Evolutionary conservation across 2,329 filamentous ascomycete genomes (phyloP).

Genomic region (Aspergillus pseudoviridinutans): DNA sequence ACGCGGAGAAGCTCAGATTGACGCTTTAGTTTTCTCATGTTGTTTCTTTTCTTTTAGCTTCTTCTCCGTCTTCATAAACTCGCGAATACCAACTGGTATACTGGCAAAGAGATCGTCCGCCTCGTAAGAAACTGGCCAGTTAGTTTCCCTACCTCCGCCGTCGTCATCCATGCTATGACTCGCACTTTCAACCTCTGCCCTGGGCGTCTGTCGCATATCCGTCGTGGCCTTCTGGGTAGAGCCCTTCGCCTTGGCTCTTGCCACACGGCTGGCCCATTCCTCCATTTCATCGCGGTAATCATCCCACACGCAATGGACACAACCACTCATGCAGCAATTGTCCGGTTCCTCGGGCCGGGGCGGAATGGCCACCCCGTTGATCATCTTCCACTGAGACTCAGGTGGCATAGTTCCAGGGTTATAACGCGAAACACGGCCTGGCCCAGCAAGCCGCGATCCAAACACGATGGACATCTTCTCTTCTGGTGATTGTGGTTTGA

Average conservation of each 20-base stretch:
- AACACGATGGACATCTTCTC: conserved; percentile 69
- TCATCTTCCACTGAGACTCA: conserved; percentile 52
- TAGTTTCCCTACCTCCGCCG: conserved; percentile 68
- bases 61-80: conserved; percentile 98
- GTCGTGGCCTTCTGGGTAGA: conserved; percentile 20
- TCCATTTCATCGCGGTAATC: conserved; percentile 87
- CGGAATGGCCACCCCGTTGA: conserved; percentile 79
- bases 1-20: neutral
- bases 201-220: conserved; percentile 29
- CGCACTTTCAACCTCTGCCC: conserved; percentile 45
- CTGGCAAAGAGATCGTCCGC: conserved; percentile 66
- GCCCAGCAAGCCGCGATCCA: conserved; percentile 71
- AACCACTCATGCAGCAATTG: conserved; percentile 99
- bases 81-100: conserved; percentile 86
- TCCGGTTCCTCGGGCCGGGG: conserved; percentile 85
- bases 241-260: conserved; percentile 53
- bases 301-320: conserved; percentile 97
- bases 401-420: conserved; percentile 53
- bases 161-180: conserved; percentile 72
- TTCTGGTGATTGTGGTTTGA: conserved; percentile 29
- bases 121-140: conserved; percentile 52
- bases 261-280: conserved; percentile 68
- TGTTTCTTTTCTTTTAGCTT: conserved; percentile 71
- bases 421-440: conserved; percentile 59
- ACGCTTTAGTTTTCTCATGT: conserved; percentile 44